Conservation (phyloP, 352 stramenopile genomes). For the Blastocystis sp. region DNA sequence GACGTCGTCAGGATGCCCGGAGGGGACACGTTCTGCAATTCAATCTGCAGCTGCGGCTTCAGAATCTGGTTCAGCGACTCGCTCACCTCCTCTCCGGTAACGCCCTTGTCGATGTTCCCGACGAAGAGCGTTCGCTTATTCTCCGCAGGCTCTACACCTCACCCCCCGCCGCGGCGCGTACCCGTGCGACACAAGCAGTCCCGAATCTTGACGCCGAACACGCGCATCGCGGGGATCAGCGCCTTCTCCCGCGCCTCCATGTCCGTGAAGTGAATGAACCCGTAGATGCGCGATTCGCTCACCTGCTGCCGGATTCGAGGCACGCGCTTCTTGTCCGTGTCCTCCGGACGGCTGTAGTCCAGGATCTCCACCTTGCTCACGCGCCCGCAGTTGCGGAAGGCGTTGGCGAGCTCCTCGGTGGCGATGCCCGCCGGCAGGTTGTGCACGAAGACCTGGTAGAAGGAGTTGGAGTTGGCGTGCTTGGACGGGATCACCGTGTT, state of each 20-base stretch:
- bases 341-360: conserved; percentile 51
- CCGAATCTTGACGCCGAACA: conserved; percentile 70
- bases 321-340: conserved; percentile 49
- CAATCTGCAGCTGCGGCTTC: conserved; percentile 58
- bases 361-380: conserved; percentile 74
- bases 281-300: neutral
- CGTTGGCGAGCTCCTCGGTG: conserved; percentile 41
- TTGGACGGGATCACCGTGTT: neutral
- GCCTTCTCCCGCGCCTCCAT: conserved; percentile 42
- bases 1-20: conserved; percentile 52
- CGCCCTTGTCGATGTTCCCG: conserved; percentile 56
- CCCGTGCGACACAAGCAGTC: conserved; percentile 67
- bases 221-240: conserved; percentile 65
- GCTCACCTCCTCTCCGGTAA: conserved; percentile 66
- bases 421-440: conserved; percentile 47
- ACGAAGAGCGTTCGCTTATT: conserved; percentile 73
- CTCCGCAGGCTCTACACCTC: conserved; percentile 60
- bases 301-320: conserved; percentile 20
- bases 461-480: conserved; percentile 17
- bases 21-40: conserved; percentile 44
- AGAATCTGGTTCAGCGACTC: conserved; percentile 59
- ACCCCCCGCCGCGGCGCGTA: neutral
- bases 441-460: conserved; percentile 70
- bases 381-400: conserved; percentile 61
- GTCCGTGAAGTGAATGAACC: conserved; percentile 69